Percentiles rank a stretch among this genome's conserved stretches.
These are phyloP conservation scores for Harringtonia lauricola DNA, from an alignment of 2,329 filamentous ascomycete species.

Conservation along the genomic window DNA sequence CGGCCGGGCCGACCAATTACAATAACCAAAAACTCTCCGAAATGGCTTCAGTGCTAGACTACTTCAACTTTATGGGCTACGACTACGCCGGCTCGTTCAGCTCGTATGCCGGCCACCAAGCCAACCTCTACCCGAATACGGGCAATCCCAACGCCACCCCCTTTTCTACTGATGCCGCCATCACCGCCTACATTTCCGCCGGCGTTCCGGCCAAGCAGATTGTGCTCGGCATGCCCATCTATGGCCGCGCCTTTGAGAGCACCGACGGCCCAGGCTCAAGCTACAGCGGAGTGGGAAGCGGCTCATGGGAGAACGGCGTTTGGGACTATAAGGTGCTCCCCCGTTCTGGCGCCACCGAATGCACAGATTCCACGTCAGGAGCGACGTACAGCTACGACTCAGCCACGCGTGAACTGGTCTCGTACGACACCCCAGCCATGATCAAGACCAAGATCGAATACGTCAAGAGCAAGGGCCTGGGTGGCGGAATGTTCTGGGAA, in stretches of 20 bases:
- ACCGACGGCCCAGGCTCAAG: constrained; percentile 54
- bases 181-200: constrained; percentile 51
- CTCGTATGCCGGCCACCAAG: constrained; percentile 50
- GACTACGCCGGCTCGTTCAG: constrained; percentile 64
- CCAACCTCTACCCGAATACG: constrained; percentile 54
- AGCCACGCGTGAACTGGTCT: constrained; percentile 49
- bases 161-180: constrained; percentile 55
- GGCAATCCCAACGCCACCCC: constrained; percentile 49
- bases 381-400: constrained; percentile 64
- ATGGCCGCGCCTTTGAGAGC: constrained; percentile 58
- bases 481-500: constrained; percentile 83
- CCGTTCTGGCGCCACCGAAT: constrained; percentile 42
- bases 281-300: constrained; percentile 53
- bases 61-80: constrained; percentile 58
- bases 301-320: constrained; percentile 61
- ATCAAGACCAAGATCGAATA: constrained; percentile 53
- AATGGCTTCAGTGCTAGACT: constrained; percentile 38
- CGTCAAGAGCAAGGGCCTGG: constrained; percentile 50
- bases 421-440: constrained; percentile 56
- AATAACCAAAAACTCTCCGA: constrained; percentile 31
- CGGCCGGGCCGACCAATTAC: constrained; percentile 37
- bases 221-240: constrained; percentile 68
- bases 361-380: constrained; percentile 43
- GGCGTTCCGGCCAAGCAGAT: constrained; percentile 57
- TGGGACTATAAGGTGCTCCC: constrained; percentile 79